These are phyloP conservation scores for Candida silvatica DNA, from an alignment of 805 yeast species.

Conservation along the genomic window DNA sequence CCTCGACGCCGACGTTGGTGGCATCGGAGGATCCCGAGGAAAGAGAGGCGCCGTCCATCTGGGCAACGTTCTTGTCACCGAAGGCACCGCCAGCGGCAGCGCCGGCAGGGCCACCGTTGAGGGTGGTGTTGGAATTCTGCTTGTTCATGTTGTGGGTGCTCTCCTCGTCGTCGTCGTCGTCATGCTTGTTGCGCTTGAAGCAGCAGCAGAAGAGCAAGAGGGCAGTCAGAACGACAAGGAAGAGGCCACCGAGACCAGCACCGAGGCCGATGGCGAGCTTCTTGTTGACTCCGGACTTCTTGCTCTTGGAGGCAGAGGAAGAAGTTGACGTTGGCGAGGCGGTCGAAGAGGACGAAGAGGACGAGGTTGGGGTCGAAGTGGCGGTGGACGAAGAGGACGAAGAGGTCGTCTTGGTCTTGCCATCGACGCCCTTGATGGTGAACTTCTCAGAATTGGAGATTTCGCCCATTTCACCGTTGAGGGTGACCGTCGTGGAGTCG, in stretches of 20 bases:
- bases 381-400: slow-evolving; percentile 21
- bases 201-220: slow-evolving; percentile 50
- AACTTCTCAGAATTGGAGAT: slow-evolving; percentile 34
- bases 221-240: slow-evolving; percentile 37
- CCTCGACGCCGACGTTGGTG: slow-evolving; percentile 10
- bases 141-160: slow-evolving; percentile 13
- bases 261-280: slow-evolving; percentile 86
- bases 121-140: slow-evolving; percentile 3
- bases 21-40: slow-evolving; percentile 13
- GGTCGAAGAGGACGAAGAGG: slow-evolving; percentile 22
- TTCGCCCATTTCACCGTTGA: slow-evolving; percentile 32
- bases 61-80: slow-evolving; percentile 42
- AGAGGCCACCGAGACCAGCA: slow-evolving; percentile 65
- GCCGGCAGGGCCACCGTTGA: slow-evolving; percentile 12
- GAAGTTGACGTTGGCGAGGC: slow-evolving; percentile 20
- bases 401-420: slow-evolving; percentile 13
- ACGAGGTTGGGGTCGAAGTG: slow-evolving; percentile 20
- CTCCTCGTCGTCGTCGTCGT: slow-evolving; percentile 22
- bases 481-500: slow-evolving; percentile 28
- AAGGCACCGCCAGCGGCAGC: slow-evolving; percentile 33
- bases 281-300: slow-evolving; percentile 20
- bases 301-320: slow-evolving; percentile 20
- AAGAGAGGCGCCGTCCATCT: slow-evolving; percentile 34
- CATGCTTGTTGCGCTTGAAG: slow-evolving; percentile 32
- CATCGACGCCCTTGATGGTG: slow-evolving; percentile 42